These are phyloP conservation scores for Globisporangium paroecandrum DNA, from an alignment of 352 stramenopile species.

Conservation along the genomic window DNA sequence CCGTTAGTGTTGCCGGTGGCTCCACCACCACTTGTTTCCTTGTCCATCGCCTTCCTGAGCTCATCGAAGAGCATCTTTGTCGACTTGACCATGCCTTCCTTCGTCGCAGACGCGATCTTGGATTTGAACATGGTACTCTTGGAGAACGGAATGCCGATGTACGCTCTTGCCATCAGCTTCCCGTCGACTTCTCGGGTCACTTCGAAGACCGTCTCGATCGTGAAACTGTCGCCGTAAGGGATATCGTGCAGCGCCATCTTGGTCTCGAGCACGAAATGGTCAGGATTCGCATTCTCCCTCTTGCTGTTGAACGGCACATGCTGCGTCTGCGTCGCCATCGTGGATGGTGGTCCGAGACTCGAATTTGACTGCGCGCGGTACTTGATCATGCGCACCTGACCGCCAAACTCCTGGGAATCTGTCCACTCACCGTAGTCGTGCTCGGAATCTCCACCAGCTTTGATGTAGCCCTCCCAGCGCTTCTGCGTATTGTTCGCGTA, in stretches of 20 bases:
- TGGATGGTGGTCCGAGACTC: constrained; percentile 61
- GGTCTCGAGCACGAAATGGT: constrained; percentile 54
- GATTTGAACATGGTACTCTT: constrained; percentile 85
- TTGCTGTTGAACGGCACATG: constrained; percentile 48
- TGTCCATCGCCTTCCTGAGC: constrained; percentile 39
- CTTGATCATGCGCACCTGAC: constrained; percentile 63
- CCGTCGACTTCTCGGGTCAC: constrained; percentile 41
- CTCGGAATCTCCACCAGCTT: constrained; percentile 63
- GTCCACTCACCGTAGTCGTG: constrained; percentile 59
- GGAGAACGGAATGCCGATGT: constrained; percentile 68
- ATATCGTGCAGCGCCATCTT: constrained; percentile 74
- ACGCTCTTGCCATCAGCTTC: constrained; percentile 45
- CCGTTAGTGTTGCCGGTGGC: neutral
- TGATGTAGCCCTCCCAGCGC: constrained; percentile 54
- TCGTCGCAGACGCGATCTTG: constrained; percentile 75
- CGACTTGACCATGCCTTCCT: constrained; percentile 62
- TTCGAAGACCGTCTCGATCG: constrained; percentile 60
- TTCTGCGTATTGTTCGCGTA: constrained; percentile 47
- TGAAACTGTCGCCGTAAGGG: constrained; percentile 79
- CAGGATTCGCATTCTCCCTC: constrained; percentile 30
- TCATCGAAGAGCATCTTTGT: constrained; percentile 55
- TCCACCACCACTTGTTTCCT: constrained; percentile 15
- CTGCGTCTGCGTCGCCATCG: constrained; percentile 49
- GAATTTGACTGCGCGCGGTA: constrained; percentile 72
- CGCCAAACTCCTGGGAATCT: constrained; percentile 53